Evolutionary conservation across 768 basidiomycete species (phyloP), one percentile per base, ranked within the genome.

Genomic region (Podaxis sp.): DNA sequence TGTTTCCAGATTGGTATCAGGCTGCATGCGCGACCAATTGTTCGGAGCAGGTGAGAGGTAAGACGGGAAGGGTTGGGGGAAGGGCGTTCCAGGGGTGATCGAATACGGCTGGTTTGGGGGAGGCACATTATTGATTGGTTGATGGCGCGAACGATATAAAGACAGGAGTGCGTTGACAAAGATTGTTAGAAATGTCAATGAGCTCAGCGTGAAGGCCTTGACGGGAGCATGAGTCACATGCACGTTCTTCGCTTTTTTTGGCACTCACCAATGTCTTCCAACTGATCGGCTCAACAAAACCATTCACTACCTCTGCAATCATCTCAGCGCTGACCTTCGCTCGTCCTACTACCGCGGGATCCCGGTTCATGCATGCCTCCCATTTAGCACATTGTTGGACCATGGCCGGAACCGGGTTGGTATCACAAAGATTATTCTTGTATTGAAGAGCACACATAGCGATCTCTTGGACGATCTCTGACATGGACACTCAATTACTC

Each of bases 201-300:
- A 92, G 64, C 88, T 86, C 75, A 93, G 73, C 28, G 87, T 85
- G 76, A 93, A 93, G 26, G 81, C 79, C 91, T 93, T 64, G 17
- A 59, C 61, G 54, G 58, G 38, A 57, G 65, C 64, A 40, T 48
- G 12, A 24, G 38, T 52, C 52, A 52, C 69, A 52, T 66, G 63
- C 52, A 30, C 12, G 2, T 15, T 38, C 11, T 36, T 53, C 24
- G 17, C 51, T 57, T 38, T 6, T 19, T 22, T 51, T 65, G 56
- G 53, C 54, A 76, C 91, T 75, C 65, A 93, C 96, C 74, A 98
- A 77, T 12, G 95, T 95, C 78, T 96, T 97, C 94, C 95, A 98
- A 73, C 91, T 95, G 76, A 99, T 96, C 54, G 92, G 91, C 71
- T 99, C 96, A 13, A 99, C 92, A 71, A 99, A 99, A 1, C 93